Conservation (phyloP, 2,329 filamentous ascomycete genomes). For the Harringtonia aguacate region DNA sequence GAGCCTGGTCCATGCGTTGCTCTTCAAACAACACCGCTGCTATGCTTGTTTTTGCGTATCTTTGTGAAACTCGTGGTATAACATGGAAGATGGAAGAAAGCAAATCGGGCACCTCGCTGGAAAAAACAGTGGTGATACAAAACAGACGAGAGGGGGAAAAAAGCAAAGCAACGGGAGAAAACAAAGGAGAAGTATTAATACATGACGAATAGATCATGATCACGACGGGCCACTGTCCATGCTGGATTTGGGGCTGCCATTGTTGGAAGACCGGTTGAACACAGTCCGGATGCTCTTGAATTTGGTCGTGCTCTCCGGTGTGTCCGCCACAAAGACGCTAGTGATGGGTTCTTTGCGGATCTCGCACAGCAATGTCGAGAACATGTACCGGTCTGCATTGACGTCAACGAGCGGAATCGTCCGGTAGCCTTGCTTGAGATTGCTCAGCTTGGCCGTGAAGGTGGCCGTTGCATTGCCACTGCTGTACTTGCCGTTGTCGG, state of each 20-base stretch:
- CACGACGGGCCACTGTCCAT: constrained; percentile 23
- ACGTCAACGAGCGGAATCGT: constrained; percentile 82
- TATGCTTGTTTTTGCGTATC: neutral
- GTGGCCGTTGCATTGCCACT: constrained; percentile 59
- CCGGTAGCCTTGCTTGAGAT: constrained; percentile 83
- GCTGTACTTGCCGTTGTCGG: constrained; percentile 61
- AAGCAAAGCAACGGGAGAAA: constrained; percentile 1
- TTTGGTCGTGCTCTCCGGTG: constrained; percentile 34
- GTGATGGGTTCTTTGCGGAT: constrained; percentile 56
- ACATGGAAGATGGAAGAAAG: neutral
- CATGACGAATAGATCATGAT: neutral
- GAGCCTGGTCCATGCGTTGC: neutral
- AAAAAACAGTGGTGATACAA: neutral
- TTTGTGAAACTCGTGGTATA: neutral
- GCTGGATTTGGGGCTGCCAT: constrained; percentile 40
- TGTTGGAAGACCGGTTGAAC: constrained; percentile 40
- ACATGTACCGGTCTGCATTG: constrained; percentile 85
- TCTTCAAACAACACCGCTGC: neutral
- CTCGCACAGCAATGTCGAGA: constrained; percentile 87
- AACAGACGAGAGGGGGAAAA: neutral
- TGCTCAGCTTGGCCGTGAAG: constrained; percentile 86
- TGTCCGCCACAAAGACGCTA: constrained; percentile 41
- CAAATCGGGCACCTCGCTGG: neutral
- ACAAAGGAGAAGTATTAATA: constrained; percentile 7
- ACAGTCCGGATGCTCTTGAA: constrained; percentile 38